phyloP scores from a whole-genome alignment of 1,284 basidiomycete genomes.

The Nidula niveotomentosa region DNA sequence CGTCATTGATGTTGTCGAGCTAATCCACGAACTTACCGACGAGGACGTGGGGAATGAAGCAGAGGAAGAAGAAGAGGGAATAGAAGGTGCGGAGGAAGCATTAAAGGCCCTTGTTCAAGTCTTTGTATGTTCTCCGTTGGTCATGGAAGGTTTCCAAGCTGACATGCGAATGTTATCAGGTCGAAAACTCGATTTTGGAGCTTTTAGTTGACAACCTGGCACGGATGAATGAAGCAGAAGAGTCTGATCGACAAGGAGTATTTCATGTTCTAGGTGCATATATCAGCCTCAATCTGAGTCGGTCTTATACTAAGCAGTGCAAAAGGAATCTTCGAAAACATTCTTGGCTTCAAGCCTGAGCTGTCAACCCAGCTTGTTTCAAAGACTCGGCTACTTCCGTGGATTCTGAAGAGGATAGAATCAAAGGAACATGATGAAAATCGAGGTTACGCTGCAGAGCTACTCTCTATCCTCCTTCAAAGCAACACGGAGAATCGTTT shows the following conservation, averaged over 20 bases:
- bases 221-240: conserved; percentile 82
- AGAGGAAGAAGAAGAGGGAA: conserved; percentile 63
- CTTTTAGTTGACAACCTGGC: conserved; percentile 88
- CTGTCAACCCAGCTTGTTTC: conserved; percentile 70
- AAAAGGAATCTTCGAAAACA: conserved; percentile 91
- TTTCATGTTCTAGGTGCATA: conserved; percentile 83
- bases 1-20: conserved; percentile 87
- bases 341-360: conserved; percentile 82
- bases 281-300: background rate
- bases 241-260: conserved; percentile 86
- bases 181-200: conserved; percentile 83
- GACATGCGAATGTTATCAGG: conserved; percentile 35
- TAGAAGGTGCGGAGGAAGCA: conserved; percentile 58
- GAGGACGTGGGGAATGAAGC: conserved; percentile 88
- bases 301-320: background rate
- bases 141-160: conserved; percentile 1
- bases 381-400: conserved; percentile 75
- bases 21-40: conserved; percentile 93
- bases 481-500: conserved; percentile 65
- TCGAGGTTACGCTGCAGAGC: conserved; percentile 83
- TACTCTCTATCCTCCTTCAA: conserved; percentile 89
- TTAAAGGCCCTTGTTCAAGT: conserved; percentile 74
- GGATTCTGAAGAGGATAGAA: conserved; percentile 82
- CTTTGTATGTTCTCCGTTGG: conserved; percentile 50
- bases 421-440: conserved; percentile 80